These are phyloP conservation scores for Puccinellia tenuiflora DNA, from an alignment of 176 grass and related monocot species.

Conservation along the genomic window DNA sequence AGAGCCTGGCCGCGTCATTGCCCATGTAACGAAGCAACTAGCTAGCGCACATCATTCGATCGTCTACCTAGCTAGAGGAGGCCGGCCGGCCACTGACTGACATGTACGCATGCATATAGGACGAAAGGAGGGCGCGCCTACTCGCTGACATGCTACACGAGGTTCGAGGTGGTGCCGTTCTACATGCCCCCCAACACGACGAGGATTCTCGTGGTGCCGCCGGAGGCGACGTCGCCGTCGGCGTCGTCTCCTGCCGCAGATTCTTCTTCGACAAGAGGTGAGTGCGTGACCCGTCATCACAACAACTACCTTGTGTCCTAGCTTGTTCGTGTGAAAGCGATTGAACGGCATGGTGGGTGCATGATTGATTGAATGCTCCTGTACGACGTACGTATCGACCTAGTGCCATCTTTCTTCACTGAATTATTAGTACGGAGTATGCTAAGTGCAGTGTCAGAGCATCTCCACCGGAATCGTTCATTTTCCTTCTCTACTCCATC, in stretches of 20 bases:
- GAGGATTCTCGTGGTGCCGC: not conserved
- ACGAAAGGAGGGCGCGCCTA: conserved; percentile 31
- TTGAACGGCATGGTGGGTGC: not conserved
- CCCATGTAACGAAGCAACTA: conserved; percentile 4
- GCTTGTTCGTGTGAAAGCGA: not conserved
- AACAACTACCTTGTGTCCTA: not conserved
- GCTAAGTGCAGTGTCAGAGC: no score
- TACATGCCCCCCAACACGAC: not conserved
- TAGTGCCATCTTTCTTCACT: no score
- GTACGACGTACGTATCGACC: no score
- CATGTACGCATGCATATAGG: not conserved
- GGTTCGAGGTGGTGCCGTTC: conserved; percentile 34
- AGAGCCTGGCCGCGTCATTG: not conserved
- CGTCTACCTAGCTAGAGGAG: no score
- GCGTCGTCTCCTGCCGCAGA: not conserved
- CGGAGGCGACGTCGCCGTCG: not conserved
- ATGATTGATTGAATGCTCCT: no score
- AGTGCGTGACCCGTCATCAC: not conserved
- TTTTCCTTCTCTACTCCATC: no score
- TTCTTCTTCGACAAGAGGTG: not conserved
- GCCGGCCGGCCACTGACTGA: not conserved
- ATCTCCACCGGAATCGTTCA: no score
- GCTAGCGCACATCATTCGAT: not conserved
- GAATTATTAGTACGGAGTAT: no score
- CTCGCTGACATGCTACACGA: conserved; percentile 34